Percentiles rank a stretch among this genome's conserved stretches.
Conservation (phyloP, 1,284 basidiomycete species). For the Ganoderma resinaceum region DNA sequence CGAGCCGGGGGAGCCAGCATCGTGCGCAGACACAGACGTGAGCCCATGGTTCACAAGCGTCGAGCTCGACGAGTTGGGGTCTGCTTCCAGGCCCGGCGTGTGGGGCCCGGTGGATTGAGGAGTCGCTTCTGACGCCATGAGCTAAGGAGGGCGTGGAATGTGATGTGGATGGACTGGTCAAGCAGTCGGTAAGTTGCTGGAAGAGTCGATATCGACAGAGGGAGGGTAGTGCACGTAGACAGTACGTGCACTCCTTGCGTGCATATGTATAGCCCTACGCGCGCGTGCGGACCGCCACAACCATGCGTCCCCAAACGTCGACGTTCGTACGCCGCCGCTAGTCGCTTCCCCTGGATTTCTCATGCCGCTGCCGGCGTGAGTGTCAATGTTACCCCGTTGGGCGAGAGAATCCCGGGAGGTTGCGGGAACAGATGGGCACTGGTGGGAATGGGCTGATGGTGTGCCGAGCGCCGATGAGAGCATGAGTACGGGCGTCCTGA, state of each 20-base stretch:
- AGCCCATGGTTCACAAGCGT: conserved; percentile 24
- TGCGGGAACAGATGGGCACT: conserved; percentile 3
- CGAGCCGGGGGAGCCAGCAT: conserved; percentile 14
- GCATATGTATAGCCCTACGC: conserved; percentile 12
- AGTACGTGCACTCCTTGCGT: background rate
- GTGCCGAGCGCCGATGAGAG: conserved; percentile 29
- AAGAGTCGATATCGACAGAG: background rate
- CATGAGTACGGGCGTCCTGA: background rate
- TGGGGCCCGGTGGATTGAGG: conserved; percentile 14
- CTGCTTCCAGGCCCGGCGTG: conserved; percentile 12
- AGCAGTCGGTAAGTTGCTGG: background rate
- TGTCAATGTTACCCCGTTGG: conserved; percentile 16
- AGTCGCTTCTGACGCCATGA: conserved; percentile 15
- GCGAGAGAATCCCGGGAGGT: conserved; percentile 23
- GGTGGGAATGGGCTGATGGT: conserved; percentile 19
- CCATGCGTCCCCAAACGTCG: background rate
- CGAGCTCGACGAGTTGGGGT: conserved; percentile 29
- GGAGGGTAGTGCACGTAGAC: background rate
- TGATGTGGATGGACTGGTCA: background rate
- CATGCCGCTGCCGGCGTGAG: conserved; percentile 25
- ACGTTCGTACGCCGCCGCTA: conserved; percentile 9
- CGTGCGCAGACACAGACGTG: conserved; percentile 1
- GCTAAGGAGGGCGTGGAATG: background rate
- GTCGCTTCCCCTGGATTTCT: conserved; percentile 19
- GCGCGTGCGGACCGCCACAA: conserved; percentile 10